Evolutionary conservation across 2,329 filamentous ascomycete genomes (phyloP).

Genomic region (Lasiodiplodia hormozganensis): DNA sequence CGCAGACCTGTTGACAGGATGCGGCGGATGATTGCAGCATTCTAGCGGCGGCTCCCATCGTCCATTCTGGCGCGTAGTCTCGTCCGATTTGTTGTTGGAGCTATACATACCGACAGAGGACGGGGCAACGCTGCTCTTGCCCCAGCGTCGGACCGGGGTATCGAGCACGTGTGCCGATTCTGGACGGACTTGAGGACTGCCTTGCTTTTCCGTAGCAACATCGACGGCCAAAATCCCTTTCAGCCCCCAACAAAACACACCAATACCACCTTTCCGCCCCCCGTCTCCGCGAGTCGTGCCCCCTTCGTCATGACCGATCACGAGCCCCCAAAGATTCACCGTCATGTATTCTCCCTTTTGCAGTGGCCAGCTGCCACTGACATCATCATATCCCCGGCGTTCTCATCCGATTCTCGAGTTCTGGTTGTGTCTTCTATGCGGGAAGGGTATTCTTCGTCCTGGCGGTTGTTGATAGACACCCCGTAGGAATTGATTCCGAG

Average conservation of each 20-base stretch:
- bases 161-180: conserved; percentile 25
- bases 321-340: conserved; percentile 31
- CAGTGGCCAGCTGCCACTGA: conserved; percentile 26
- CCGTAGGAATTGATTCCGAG: conserved; percentile 23
- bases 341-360: conserved; percentile 29
- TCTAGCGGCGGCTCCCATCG: conserved; percentile 11
- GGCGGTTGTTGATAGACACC: conserved; percentile 29
- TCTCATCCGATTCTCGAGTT: conserved; percentile 25
- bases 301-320: conserved; percentile 30
- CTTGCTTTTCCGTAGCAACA: conserved; percentile 26
- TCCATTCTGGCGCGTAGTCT: neutral
- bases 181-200: conserved; percentile 20
- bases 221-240: conserved; percentile 16
- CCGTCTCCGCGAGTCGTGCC: conserved; percentile 28
- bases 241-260: conserved; percentile 23
- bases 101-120: conserved; percentile 25
- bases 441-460: conserved; percentile 17
- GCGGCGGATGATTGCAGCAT: conserved; percentile 2
- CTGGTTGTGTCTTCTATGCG: conserved; percentile 24
- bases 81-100: conserved; percentile 19
- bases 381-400: conserved; percentile 32
- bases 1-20: conserved; percentile 13
- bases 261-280: conserved; percentile 14
- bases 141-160: conserved; percentile 1
- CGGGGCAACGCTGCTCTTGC: conserved; percentile 20